Percentiles rank a stretch among this genome's conserved stretches.
Conservation (phyloP, 129 eudicot genomes). For the Mikania micrantha region DNA sequence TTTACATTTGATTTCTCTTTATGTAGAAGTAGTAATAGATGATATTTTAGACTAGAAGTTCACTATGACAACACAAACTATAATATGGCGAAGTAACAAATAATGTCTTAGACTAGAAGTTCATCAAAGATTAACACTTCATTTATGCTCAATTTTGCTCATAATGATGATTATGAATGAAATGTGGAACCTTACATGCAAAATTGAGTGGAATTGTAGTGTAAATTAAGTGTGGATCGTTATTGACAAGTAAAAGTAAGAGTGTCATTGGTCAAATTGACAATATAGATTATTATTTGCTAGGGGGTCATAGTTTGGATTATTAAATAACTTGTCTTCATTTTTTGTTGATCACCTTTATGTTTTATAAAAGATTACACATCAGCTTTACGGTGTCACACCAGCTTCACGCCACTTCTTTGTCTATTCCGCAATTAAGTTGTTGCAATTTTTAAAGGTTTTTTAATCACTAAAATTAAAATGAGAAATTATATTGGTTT, state of each 20-base stretch:
- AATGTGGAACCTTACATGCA: too few species aligned
- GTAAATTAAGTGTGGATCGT: too few species aligned
- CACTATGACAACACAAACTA: not conserved
- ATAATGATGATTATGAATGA: too few species aligned
- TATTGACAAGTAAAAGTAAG: too few species aligned
- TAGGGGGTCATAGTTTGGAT: too few species aligned
- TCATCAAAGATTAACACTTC: too few species aligned
- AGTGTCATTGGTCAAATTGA: too few species aligned
- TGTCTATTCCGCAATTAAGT: not conserved
- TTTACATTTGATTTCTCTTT: not conserved
- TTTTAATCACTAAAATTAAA: not conserved
- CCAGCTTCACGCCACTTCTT: not conserved
- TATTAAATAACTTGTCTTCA: not conserved
- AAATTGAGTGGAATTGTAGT: too few species aligned
- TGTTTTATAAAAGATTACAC: not conserved
- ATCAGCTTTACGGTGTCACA: not conserved
- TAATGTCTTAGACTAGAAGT: too few species aligned
- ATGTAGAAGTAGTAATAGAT: not conserved
- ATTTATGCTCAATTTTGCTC: too few species aligned
- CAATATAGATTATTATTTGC: too few species aligned
- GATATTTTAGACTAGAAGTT: not conserved
- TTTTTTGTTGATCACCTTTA: not conserved
- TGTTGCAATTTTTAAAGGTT: not conserved
- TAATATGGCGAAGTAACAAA: not conserved
- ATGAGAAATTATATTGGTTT: not conserved